These are phyloP conservation scores for Begonia loranthoides DNA, from an alignment of 306 rosid genomes.

Conservation along the genomic window DNA sequence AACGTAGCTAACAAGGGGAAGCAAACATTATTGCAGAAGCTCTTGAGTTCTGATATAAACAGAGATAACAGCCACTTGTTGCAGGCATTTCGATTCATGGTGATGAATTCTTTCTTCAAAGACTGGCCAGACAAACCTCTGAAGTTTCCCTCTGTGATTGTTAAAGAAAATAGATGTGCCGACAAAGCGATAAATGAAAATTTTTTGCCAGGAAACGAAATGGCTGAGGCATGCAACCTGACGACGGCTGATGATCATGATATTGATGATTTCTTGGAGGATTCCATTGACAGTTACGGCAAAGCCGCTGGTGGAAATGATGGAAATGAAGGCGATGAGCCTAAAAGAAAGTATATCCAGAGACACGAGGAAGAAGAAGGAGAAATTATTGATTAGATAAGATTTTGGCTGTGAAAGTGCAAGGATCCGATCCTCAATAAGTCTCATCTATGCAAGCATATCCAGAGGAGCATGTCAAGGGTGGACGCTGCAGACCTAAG, in stretches of 20 bases:
- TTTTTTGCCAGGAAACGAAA: constrained; percentile 8
- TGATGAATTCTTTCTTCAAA: constrained; percentile 57
- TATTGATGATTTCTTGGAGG: constrained; percentile 1
- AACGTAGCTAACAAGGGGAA: constrained; percentile 18
- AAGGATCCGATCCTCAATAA: not conserved
- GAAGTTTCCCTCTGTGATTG: constrained; percentile 34
- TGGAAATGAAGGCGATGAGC: not conserved
- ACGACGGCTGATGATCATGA: constrained; percentile 5
- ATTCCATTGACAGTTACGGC: not conserved
- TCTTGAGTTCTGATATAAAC: constrained; percentile 50
- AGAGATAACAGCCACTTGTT: constrained; percentile 51
- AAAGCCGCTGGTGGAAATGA: not conserved
- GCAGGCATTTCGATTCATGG: constrained; percentile 84
- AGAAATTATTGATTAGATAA: constrained; percentile 28
- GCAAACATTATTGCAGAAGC: constrained; percentile 71
- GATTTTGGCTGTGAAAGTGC: no score
- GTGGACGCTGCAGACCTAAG: no score
- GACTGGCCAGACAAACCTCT: constrained; percentile 48
- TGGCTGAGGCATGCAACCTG: constrained; percentile 7
- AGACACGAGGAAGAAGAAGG: constrained; percentile 60
- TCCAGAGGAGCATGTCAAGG: no score
- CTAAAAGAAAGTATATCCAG: constrained; percentile 13
- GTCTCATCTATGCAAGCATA: no score
- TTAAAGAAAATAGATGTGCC: constrained; percentile 26
- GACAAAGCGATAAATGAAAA: constrained; percentile 12